A percentile compares a stretch with the other conserved stretches of the same genome.
phyloP scores from a whole-genome alignment of 148 eudicot species.

The Vaccinium corymbosum region DNA sequence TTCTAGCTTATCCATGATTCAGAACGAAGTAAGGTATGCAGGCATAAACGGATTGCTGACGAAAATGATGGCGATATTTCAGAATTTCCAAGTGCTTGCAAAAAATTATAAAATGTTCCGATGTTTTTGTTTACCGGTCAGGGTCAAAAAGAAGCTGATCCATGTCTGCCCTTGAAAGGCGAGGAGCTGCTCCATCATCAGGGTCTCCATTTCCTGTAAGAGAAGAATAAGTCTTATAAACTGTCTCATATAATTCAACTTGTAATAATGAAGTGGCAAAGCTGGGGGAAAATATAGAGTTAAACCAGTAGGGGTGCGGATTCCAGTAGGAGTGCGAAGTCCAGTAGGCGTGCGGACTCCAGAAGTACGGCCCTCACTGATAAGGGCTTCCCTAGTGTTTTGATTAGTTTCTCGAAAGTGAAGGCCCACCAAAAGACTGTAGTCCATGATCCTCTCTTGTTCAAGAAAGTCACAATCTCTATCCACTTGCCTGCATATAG shows the following conservation, averaged over 20 bases:
- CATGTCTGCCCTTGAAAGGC: conserved; percentile 49
- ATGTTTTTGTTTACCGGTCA: conserved; percentile 36
- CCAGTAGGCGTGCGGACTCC: conserved; percentile 28
- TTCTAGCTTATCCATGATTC: background rate
- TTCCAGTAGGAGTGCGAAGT: conserved; percentile 47
- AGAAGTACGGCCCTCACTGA: conserved; percentile 14
- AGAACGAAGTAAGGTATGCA: background rate
- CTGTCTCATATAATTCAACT: background rate
- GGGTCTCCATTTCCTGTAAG: conserved; percentile 40
- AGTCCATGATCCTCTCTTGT: conserved; percentile 90
- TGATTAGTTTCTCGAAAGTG: conserved; percentile 60
- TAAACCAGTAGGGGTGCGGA: conserved; percentile 36
- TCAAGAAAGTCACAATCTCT: conserved; percentile 88
- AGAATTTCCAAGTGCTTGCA: background rate
- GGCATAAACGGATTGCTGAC: background rate
- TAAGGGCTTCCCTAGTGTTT: conserved; percentile 22
- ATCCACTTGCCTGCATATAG: conserved; percentile 70
- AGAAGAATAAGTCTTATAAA: background rate
- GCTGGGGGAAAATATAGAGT: conserved; percentile 1
- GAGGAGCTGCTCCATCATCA: conserved; percentile 43
- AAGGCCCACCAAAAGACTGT: conserved; percentile 80
- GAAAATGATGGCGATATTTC: background rate
- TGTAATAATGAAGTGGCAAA: background rate
- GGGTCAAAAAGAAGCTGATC: conserved; percentile 52
- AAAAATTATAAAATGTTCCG: background rate